Conservation (phyloP, 2,329 filamentous ascomycete species). For the Drechslerella dactyloides region DNA sequence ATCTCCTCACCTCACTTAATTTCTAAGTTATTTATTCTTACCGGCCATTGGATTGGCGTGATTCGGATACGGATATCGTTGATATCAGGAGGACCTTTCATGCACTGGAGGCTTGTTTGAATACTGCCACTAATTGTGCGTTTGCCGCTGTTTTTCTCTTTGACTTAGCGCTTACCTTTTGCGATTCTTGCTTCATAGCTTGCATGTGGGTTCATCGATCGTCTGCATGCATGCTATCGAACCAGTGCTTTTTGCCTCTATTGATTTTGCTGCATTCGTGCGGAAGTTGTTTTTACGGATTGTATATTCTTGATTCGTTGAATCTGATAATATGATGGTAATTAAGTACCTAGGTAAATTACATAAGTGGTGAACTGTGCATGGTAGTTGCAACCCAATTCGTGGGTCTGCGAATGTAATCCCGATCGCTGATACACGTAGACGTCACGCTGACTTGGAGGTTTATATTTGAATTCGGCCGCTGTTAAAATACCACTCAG, state of each 20-base stretch:
- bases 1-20: neutral
- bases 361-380: no score
- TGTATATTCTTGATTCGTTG: neutral
- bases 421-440: no score
- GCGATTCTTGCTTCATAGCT: neutral
- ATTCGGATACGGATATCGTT: slow-evolving; percentile 9
- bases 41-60: neutral
- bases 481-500: no score
- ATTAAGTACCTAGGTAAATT: neutral
- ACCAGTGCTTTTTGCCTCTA: neutral
- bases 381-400: no score
- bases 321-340: slow-evolving; percentile 11
- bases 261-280: no score
- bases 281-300: neutral
- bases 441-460: no score
- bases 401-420: no score
- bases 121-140: neutral
- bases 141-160: slow-evolving; percentile 12
- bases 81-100: slow-evolving; percentile 25
- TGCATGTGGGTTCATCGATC: slow-evolving; percentile 1
- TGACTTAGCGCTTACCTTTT: neutral
- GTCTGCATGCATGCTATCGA: neutral
- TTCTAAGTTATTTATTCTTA: slow-evolving; percentile 1
- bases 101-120: slow-evolving; percentile 3
- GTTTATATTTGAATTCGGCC: no score